These are phyloP conservation scores for Excoecaria cochinchinensis DNA, from an alignment of 345 rosid species.

Conservation along the genomic window DNA sequence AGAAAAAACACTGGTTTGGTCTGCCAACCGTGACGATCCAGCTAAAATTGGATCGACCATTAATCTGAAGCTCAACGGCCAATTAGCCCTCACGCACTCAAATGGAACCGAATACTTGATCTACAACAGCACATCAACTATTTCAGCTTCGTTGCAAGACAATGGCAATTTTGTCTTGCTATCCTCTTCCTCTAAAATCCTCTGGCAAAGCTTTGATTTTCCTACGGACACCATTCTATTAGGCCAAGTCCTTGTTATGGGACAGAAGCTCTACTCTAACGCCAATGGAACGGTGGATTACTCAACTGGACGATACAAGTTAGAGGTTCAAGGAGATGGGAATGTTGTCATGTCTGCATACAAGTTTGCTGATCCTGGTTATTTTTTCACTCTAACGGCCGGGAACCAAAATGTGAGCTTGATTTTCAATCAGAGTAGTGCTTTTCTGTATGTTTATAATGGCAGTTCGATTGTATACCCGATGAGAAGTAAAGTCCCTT, in stretches of 20 bases:
- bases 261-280: slow-evolving; percentile 26
- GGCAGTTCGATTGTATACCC: background rate
- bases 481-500: slow-evolving; percentile 14
- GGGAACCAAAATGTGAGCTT: slow-evolving; percentile 19
- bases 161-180: slow-evolving; percentile 29
- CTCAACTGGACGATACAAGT: slow-evolving; percentile 30
- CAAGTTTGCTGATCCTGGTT: slow-evolving; percentile 35
- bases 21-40: slow-evolving; percentile 38
- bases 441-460: slow-evolving; percentile 21
- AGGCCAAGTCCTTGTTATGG: slow-evolving; percentile 30
- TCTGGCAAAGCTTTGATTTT: slow-evolving; percentile 35
- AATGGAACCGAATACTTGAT: slow-evolving; percentile 21
- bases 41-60: slow-evolving; percentile 25
- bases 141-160: slow-evolving; percentile 24
- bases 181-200: slow-evolving; percentile 12
- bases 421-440: slow-evolving; percentile 26
- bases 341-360: slow-evolving; percentile 32
- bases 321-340: slow-evolving; percentile 36
- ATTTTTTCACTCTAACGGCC: slow-evolving; percentile 17
- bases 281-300: slow-evolving; percentile 29
- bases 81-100: slow-evolving; percentile 26
- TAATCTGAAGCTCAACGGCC: slow-evolving; percentile 23
- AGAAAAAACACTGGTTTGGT: slow-evolving; percentile 32
- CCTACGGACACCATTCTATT: slow-evolving; percentile 30
- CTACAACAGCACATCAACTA: slow-evolving; percentile 21